A percentile compares a stretch with the other conserved stretches of the same genome.
Conservation (phyloP, 116 monocot genomes). For the Iris pallida region DNA sequence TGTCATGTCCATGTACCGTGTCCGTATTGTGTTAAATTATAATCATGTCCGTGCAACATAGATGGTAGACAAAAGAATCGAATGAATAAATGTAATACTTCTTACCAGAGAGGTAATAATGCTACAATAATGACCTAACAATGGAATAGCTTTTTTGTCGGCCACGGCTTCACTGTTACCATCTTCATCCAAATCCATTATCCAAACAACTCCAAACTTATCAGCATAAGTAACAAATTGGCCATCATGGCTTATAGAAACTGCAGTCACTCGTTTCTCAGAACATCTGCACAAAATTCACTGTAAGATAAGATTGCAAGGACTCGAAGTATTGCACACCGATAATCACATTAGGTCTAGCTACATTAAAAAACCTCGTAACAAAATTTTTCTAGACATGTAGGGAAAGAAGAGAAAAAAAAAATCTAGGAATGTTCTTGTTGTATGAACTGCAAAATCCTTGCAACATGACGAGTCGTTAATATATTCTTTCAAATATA, state of each 20-base stretch:
- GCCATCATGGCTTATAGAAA: constrained; percentile 70
- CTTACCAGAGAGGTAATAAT: constrained; percentile 91
- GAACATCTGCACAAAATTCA: constrained; percentile 48
- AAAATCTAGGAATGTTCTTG: no score
- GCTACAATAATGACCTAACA: constrained; percentile 96
- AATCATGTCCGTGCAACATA: no score
- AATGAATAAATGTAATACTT: background rate
- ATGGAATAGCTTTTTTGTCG: constrained; percentile 44
- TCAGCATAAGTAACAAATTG: constrained; percentile 77
- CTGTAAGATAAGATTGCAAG: background rate
- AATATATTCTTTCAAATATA: no score
- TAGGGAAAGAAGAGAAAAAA: background rate
- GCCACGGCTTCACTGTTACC: constrained; percentile 12
- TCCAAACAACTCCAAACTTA: constrained; percentile 96
- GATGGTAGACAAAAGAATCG: no score
- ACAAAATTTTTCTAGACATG: background rate
- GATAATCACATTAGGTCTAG: background rate
- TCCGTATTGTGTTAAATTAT: no score
- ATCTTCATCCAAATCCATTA: constrained; percentile 37
- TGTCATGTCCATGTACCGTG: no score
- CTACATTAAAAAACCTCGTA: no score
- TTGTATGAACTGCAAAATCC: no score
- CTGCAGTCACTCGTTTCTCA: constrained; percentile 82
- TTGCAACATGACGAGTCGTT: no score
- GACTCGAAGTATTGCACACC: background rate